phyloP scores from a whole-genome alignment of 345 rosid genomes.

The Trapa bicornis region DNA sequence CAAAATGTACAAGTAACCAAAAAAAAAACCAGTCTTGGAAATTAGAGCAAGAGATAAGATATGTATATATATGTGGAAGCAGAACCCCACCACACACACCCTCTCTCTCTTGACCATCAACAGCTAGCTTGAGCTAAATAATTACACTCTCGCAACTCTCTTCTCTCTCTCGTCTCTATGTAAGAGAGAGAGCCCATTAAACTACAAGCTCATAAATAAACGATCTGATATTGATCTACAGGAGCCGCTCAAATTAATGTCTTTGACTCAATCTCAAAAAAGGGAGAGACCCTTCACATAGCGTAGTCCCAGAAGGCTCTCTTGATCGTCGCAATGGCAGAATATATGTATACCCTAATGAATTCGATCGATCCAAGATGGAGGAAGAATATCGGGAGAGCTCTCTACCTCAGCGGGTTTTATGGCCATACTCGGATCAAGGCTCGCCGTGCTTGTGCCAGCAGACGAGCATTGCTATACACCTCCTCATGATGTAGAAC shows the following conservation, averaged over 20 bases:
- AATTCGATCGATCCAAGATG: not conserved
- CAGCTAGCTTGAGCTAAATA: conserved; percentile 1
- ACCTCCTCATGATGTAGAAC: conserved; percentile 91
- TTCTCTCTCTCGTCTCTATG: no score
- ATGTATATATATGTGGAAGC: not conserved
- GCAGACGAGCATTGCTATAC: conserved; percentile 98
- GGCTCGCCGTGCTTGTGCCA: conserved; percentile 90
- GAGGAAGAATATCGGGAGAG: not conserved
- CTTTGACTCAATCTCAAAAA: no score
- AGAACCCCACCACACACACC: conserved; percentile 2
- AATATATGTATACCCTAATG: not conserved
- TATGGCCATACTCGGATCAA: not conserved
- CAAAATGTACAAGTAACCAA: not conserved
- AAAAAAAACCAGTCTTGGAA: no score
- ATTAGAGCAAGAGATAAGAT: conserved; percentile 8
- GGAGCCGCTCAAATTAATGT: no score
- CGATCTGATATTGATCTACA: no score
- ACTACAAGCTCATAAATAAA: no score
- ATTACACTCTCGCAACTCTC: conserved; percentile 1
- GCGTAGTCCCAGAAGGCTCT: not conserved
- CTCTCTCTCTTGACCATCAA: not conserved
- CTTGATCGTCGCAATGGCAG: conserved; percentile 1
- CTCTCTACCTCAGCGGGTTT: not conserved
- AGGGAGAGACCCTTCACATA: no score
- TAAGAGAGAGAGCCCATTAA: no score